Percentiles rank a stretch among this genome's conserved stretches.
Evolutionary conservation across 352 stramenopile species (phyloP).

Genomic region (Phytophthora fragariae): DNA sequence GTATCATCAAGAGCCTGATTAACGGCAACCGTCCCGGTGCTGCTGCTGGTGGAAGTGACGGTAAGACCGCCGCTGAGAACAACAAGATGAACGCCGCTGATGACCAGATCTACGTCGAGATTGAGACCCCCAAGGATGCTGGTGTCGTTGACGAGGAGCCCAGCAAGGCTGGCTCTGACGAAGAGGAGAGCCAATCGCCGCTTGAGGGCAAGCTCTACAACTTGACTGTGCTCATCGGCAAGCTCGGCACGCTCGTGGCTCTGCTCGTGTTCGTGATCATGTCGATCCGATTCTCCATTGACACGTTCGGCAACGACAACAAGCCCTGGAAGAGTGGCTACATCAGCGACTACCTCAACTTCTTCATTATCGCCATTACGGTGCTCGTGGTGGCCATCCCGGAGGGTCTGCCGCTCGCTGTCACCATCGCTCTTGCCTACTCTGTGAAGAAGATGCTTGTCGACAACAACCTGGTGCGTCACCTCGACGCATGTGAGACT

Average conservation of each 20-base stretch:
- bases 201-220: constrained; percentile 74
- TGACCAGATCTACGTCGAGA: constrained; percentile 55
- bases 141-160: constrained; percentile 24
- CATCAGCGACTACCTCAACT: constrained; percentile 52
- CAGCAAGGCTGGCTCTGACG: constrained; percentile 34
- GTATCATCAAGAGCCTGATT: constrained; percentile 87
- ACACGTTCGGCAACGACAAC: constrained; percentile 42
- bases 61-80: constrained; percentile 15
- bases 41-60: constrained; percentile 47
- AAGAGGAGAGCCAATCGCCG: constrained; percentile 53
- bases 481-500: neutral
- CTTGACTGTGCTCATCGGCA: constrained; percentile 69
- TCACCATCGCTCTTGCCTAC: constrained; percentile 79
- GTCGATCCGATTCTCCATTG: constrained; percentile 55
- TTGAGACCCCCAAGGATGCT: constrained; percentile 56
- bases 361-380: constrained; percentile 82
- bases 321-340: constrained; percentile 45
- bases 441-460: constrained; percentile 3
- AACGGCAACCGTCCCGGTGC: constrained; percentile 78
- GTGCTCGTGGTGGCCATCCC: constrained; percentile 95
- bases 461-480: neutral
- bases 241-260: constrained; percentile 61
- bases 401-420: constrained; percentile 96
- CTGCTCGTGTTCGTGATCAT: constrained; percentile 72
- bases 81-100: constrained; percentile 32